These are phyloP conservation scores for Geotrichum cucujoidarum DNA, from an alignment of 1,139 yeast species.

Conservation along the genomic window DNA sequence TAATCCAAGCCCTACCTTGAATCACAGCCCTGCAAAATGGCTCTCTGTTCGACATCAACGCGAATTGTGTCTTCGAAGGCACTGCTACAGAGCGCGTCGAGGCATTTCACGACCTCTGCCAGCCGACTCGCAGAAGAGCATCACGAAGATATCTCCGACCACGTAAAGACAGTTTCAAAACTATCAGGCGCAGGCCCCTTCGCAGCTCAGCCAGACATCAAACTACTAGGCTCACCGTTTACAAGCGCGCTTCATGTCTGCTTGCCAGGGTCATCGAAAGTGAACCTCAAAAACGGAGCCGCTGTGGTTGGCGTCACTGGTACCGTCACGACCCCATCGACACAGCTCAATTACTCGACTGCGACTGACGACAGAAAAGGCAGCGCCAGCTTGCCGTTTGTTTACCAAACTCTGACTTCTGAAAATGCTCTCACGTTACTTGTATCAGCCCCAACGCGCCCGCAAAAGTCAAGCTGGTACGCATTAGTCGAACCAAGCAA, in stretches of 20 bases:
- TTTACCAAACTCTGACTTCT: constrained; percentile 3
- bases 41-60: too few species aligned
- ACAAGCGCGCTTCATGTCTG: constrained; percentile 11
- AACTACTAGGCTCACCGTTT: constrained; percentile 11
- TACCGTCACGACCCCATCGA: neutral
- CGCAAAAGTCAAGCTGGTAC: neutral
- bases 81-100: too few species aligned
- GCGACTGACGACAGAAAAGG: neutral
- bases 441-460: neutral
- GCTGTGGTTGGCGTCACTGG: constrained; percentile 7
- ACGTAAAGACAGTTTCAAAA: constrained; percentile 3
- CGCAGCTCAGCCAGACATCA: constrained; percentile 8
- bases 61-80: too few species aligned
- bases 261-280: constrained; percentile 9
- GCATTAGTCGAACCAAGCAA: constrained; percentile 8
- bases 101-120: too few species aligned
- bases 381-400: neutral
- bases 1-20: too few species aligned
- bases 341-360: neutral
- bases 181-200: constrained; percentile 16
- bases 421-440: constrained; percentile 2
- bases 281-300: constrained; percentile 2
- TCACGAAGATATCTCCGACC: constrained; percentile 1
- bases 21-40: too few species aligned
- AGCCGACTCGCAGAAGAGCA: neutral